These are phyloP conservation scores for Mycothermus thermophilus DNA, from an alignment of 495 filamentous ascomycete species.

Conservation along the genomic window DNA sequence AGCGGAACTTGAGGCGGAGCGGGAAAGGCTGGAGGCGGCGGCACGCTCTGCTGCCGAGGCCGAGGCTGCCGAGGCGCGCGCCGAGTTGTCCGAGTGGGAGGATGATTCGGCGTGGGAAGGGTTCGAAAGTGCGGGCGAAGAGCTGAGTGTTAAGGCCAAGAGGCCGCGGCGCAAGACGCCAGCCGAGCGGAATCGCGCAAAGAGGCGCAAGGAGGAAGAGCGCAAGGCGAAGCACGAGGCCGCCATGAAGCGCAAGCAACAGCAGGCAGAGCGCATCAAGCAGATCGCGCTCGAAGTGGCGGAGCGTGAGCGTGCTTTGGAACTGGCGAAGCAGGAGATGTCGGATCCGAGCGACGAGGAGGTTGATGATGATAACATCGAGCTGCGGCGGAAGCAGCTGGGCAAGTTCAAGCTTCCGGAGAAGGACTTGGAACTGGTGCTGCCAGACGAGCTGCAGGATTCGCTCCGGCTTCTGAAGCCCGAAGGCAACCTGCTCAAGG, in stretches of 20 bases:
- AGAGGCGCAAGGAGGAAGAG: constrained; percentile 77
- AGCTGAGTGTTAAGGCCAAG: constrained; percentile 54
- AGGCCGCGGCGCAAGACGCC: constrained; percentile 70
- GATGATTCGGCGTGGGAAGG: constrained; percentile 85
- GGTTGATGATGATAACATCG: constrained; percentile 46
- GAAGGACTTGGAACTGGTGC: constrained; percentile 69
- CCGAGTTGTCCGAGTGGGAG: constrained; percentile 55
- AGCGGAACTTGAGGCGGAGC: constrained; percentile 49
- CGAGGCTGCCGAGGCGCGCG: constrained; percentile 50
- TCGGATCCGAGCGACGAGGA: constrained; percentile 30
- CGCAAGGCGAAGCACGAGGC: constrained; percentile 53
- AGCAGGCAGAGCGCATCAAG: constrained; percentile 53
- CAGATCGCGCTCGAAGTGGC: constrained; percentile 40
- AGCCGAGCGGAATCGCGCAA: constrained; percentile 71
- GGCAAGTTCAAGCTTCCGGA: constrained; percentile 68
- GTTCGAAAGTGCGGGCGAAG: constrained; percentile 49
- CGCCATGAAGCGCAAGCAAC: constrained; percentile 52
- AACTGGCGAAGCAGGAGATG: constrained; percentile 27
- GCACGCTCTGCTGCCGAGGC: constrained; percentile 45
- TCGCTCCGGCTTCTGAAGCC: constrained; percentile 80
- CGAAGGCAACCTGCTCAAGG: constrained; percentile 83
- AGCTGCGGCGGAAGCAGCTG: constrained; percentile 59
- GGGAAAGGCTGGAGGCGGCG: constrained; percentile 36
- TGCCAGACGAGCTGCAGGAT: constrained; percentile 88
- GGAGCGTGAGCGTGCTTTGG: constrained; percentile 38